Conservation (phyloP, 202 grass and related monocot species). For the Dendrocalamus latiflorus region DNA sequence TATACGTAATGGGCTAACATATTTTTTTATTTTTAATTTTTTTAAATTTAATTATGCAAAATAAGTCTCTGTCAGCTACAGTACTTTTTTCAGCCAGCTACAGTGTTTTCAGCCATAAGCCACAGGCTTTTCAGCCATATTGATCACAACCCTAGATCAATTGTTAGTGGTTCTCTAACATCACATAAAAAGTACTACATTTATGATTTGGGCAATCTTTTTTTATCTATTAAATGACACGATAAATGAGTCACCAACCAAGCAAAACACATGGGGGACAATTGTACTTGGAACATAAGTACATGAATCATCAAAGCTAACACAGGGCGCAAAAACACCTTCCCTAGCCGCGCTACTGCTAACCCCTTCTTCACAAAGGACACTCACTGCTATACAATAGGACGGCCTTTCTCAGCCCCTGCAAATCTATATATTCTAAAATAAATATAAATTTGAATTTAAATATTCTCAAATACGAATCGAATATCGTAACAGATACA, state of each 20-base stretch:
- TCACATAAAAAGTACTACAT: background rate
- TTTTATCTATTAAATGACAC: background rate
- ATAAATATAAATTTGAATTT: too few species aligned
- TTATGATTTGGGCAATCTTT: background rate
- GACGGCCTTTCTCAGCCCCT: background rate
- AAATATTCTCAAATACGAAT: too few species aligned
- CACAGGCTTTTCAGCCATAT: too few species aligned
- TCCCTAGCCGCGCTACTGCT: constrained; percentile 41
- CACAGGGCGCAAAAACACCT: constrained; percentile 17
- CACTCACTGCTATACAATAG: background rate
- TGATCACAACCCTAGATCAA: too few species aligned
- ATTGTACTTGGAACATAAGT: background rate
- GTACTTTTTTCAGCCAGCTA: too few species aligned
- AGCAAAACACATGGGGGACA: background rate
- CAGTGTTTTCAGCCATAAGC: too few species aligned
- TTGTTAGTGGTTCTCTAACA: background rate
- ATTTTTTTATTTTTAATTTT: too few species aligned
- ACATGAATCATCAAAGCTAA: background rate
- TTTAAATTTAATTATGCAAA: too few species aligned
- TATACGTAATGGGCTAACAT: too few species aligned
- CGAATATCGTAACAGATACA: too few species aligned
- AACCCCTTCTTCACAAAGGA: constrained; percentile 4
- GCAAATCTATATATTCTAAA: too few species aligned
- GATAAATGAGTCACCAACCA: background rate
- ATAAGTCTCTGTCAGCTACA: too few species aligned